Conservation (phyloP, 2,329 filamentous ascomycete genomes). For the Arthroderma sp. region DNA sequence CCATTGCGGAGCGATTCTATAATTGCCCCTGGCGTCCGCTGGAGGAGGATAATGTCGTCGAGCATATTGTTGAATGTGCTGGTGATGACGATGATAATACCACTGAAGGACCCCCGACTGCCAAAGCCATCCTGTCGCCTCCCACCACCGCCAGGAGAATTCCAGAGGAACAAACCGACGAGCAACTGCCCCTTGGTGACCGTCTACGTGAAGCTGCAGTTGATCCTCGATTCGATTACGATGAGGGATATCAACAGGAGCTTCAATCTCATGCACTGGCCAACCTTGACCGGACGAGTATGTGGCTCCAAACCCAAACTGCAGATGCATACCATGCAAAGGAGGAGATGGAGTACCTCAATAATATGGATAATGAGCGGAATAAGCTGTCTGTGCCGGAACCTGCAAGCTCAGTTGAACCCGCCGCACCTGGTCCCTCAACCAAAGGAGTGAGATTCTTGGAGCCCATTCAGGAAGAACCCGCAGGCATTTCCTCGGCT, state of each 20-base stretch:
- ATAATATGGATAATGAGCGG: no score
- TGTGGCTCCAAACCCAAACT: constrained; percentile 75
- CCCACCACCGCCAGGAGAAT: constrained; percentile 53
- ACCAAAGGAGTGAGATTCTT: constrained; percentile 22
- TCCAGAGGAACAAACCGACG: constrained; percentile 25
- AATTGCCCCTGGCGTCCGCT: constrained; percentile 59
- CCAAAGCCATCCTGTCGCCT: constrained; percentile 37
- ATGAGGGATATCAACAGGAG: constrained; percentile 60
- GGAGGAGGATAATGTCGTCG: constrained; percentile 38
- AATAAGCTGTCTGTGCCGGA: no score
- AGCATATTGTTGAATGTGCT: constrained; percentile 52
- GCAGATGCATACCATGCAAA: not conserved
- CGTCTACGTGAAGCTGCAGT: no score
- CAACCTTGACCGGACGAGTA: constrained; percentile 71
- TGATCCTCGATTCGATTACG: constrained; percentile 42
- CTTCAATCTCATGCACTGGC: constrained; percentile 55
- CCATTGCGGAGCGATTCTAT: constrained; percentile 87
- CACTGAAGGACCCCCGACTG: constrained; percentile 22
- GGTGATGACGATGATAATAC: constrained; percentile 20
- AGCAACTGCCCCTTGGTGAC: no score
- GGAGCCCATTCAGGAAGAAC: constrained; percentile 26
- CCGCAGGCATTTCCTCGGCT: constrained; percentile 18
- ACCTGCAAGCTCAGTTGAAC: no score
- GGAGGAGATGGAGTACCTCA: no score
- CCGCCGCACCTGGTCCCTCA: not conserved